A percentile compares a stretch with the other conserved stretches of the same genome.
These are phyloP conservation scores for Tricholoma sp. DNA, from an alignment of 768 basidiomycete genomes.

Conservation along the genomic window DNA sequence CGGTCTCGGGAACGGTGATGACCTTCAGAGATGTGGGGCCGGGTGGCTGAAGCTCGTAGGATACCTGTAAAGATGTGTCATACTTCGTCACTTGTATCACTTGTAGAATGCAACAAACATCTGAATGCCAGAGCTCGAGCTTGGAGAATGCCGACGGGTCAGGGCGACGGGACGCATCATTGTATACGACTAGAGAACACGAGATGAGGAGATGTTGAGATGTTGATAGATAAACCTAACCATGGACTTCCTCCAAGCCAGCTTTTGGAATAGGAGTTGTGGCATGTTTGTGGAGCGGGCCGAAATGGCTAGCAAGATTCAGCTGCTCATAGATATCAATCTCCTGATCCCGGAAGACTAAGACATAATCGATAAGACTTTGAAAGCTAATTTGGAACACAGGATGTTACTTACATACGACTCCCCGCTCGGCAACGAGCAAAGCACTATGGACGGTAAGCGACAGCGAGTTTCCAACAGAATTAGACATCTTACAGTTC, in stretches of 20 bases:
- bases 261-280: conserved; percentile 73
- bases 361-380: neutral
- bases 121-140: conserved; percentile 77
- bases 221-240: conserved; percentile 28
- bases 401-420: conserved; percentile 47
- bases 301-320: conserved; percentile 66
- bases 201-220: conserved; percentile 5
- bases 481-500: conserved; percentile 51
- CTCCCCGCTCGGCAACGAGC: conserved; percentile 70
- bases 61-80: conserved; percentile 30
- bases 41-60: conserved; percentile 82
- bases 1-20: conserved; percentile 62
- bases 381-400: neutral
- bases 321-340: conserved; percentile 65
- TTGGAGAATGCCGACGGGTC: conserved; percentile 65
- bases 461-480: neutral
- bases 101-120: conserved; percentile 35
- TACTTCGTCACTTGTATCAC: neutral
- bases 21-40: conserved; percentile 74
- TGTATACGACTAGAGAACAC: conserved; percentile 56
- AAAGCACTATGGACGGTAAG: conserved; percentile 44
- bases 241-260: conserved; percentile 74
- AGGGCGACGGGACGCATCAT: conserved; percentile 57
- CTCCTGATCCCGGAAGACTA: conserved; percentile 76
- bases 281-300: conserved; percentile 78